These are phyloP conservation scores for Mortierella sp. DNA, from an alignment of 371 early-diverging fungal genomes.

Conservation along the genomic window DNA sequence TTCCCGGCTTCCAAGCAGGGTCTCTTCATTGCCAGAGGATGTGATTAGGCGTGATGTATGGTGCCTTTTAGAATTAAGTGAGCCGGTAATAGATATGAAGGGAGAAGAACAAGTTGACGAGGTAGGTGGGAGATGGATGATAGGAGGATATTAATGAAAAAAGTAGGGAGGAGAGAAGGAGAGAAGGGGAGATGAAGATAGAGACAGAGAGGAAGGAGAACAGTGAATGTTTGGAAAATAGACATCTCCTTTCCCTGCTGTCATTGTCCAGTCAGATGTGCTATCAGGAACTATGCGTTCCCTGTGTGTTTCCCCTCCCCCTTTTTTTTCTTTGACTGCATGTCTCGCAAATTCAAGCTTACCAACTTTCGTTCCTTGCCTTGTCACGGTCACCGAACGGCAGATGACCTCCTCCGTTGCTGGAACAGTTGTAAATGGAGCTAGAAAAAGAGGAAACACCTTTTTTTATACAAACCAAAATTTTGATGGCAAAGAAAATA, in stretches of 20 bases:
- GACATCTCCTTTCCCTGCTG: not conserved
- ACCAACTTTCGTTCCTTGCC: not conserved
- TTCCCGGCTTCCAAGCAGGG: not conserved
- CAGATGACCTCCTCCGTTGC: not conserved
- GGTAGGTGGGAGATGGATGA: too few species aligned
- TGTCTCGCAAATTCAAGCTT: not conserved
- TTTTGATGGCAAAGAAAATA: too few species aligned
- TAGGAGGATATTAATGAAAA: not conserved
- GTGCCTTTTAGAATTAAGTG: not conserved
- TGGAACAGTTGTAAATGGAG: not conserved
- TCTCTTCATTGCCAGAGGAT: slow-evolving; percentile 9
- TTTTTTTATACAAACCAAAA: too few species aligned
- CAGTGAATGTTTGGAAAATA: slow-evolving; percentile 1
- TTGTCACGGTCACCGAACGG: not conserved
- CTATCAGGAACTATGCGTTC: not conserved
- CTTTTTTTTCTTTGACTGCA: not conserved
- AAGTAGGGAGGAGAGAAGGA: not conserved
- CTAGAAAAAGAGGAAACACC: too few species aligned
- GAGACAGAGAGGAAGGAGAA: too few species aligned
- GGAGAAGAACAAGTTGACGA: not conserved
- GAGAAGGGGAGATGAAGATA: not conserved
- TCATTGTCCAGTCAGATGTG: slow-evolving; percentile 7
- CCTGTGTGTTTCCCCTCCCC: not conserved
- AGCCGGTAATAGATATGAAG: too few species aligned
- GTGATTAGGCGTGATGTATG: not conserved